Evolutionary conservation across 1,139 yeast genomes (phyloP).

Genomic region (Diutina neorugosa): DNA sequence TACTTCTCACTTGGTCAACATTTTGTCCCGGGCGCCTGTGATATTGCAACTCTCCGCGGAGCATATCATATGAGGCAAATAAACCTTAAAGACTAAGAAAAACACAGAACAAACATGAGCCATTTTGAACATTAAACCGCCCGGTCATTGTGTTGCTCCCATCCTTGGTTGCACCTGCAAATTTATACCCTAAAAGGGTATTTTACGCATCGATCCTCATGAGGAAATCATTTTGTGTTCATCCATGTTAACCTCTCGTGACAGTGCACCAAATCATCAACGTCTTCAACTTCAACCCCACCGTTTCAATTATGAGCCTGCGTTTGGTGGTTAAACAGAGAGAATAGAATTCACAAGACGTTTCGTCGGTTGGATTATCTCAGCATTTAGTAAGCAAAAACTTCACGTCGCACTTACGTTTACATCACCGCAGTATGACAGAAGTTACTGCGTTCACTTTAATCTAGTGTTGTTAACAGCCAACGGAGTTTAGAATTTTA

Average conservation of each 20-base stretch:
- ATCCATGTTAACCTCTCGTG: not conserved
- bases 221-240: not conserved
- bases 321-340: not conserved
- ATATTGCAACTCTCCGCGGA: not conserved
- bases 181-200: not conserved
- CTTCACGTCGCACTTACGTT: not conserved
- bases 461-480: no score
- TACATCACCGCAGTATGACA: not conserved
- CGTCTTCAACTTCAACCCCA: not conserved
- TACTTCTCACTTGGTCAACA: not conserved
- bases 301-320: not conserved
- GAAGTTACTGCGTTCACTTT: not conserved
- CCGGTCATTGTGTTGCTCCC: not conserved
- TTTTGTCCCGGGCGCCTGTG: not conserved
- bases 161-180: not conserved
- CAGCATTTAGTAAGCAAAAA: not conserved
- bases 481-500: no score
- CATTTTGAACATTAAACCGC: not conserved
- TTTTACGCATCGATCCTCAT: not conserved
- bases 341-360: not conserved
- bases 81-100: no score
- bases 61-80: not conserved
- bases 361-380: not conserved
- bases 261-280: not conserved
- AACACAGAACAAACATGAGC: not conserved